phyloP scores from a whole-genome alignment of 306 rosid genomes.

The Quercus rubra region DNA sequence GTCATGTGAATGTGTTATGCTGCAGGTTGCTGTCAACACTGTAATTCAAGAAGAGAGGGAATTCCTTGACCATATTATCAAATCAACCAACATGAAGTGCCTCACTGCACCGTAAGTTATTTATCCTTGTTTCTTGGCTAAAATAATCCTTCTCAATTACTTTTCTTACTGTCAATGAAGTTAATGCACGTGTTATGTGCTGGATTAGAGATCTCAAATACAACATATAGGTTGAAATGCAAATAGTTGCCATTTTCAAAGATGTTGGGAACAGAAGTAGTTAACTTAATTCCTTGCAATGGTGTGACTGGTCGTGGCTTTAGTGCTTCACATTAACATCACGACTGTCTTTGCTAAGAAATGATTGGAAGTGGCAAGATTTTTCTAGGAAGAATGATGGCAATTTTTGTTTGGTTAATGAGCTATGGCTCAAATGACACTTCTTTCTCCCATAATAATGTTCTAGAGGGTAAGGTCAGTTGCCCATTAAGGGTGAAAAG shows the following conservation, averaged over 20 bases:
- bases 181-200: background rate
- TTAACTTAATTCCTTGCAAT: background rate
- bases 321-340: background rate
- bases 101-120: slow-evolving; percentile 73
- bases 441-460: no score
- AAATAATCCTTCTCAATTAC: background rate
- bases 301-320: background rate
- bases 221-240: background rate
- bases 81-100: slow-evolving; percentile 92
- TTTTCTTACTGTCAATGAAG: background rate
- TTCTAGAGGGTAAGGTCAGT: no score
- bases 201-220: background rate
- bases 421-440: no score
- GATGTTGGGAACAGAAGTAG: background rate
- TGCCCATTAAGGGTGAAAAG: no score
- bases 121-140: background rate
- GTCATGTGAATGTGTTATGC: background rate
- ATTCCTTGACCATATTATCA: slow-evolving; percentile 68
- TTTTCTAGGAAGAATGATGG: background rate
- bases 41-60: slow-evolving; percentile 79
- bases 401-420: background rate
- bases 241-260: background rate
- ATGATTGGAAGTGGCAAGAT: background rate
- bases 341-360: background rate
- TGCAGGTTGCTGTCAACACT: slow-evolving; percentile 84